phyloP scores from a whole-genome alignment of 495 filamentous ascomycete genomes.

The Aspergillus avenaceus region DNA sequence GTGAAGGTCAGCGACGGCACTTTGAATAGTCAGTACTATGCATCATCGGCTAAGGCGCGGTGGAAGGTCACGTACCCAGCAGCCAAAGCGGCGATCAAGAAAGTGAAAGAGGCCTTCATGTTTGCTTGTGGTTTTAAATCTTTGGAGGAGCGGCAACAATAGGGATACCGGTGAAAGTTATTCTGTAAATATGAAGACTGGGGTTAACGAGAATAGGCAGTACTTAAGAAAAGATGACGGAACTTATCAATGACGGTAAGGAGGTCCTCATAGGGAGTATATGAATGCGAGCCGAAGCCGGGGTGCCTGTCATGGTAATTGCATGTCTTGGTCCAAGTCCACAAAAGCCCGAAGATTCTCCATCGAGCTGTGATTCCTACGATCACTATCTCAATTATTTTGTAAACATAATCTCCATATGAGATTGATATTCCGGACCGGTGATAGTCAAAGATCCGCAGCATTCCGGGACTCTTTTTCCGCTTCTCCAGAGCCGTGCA shows the following conservation, averaged over 20 bases:
- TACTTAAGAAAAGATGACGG: not conserved
- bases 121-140: not conserved
- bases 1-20: conserved; percentile 11
- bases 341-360: conserved; percentile 1
- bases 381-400: not conserved
- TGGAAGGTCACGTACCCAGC: conserved; percentile 1
- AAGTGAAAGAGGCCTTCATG: conserved; percentile 1
- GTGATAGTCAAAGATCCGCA: too few species aligned
- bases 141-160: not conserved
- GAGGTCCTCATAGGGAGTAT: not conserved
- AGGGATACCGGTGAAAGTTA: not conserved
- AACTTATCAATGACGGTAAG: not conserved
- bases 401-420: not conserved
- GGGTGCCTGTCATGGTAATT: not conserved
- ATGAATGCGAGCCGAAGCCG: not conserved
- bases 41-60: too few species aligned
- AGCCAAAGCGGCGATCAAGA: conserved; percentile 8
- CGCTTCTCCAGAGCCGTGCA: not conserved
- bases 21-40: not conserved
- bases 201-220: not conserved
- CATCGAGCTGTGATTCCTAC: not conserved
- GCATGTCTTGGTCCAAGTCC: not conserved
- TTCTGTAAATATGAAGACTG: too few species aligned
- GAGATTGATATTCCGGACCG: not conserved
- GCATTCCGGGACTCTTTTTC: not conserved